Base-by-base conservation (phyloP, 2,329 filamentous ascomycete genomes). In the Trichoderma guizhouense region DNA sequence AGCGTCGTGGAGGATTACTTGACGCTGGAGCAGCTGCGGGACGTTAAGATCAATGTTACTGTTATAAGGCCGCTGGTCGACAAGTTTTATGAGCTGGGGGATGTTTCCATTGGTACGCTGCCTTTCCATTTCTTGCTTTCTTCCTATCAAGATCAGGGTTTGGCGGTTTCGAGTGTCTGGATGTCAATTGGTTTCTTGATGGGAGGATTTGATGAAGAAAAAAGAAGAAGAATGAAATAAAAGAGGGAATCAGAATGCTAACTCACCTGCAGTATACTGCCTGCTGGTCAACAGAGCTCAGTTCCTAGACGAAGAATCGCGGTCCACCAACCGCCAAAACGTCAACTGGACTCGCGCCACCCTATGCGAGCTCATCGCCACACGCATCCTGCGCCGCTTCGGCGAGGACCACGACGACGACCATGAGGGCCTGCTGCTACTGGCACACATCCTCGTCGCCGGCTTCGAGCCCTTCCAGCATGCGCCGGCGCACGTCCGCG, bases 401-500 rank as follows among this genome's bases (percentile, higher is more conserved):
- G 91, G 93, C 75, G 93, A 96, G 81, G 91, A 94, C 76, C 90
- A 93, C 72, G 88, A 90, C 15, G 57, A 30, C n/a, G 65, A 36
- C 6, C 85, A 89, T 0, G 86, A 90, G 30, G 92, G 93, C 1
- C 85, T 96, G 14, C 84, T 96, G 5, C 84, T 93, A 26, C 85
- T 96, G 7, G 90, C 93, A 7, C 92, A 95, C 76, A 91, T 96
- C 36, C 87, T 96, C 24, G 92, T 97, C 15, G 92, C 93, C 18
- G 92, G 92, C 15, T 96, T 97, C 76, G 91, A 94, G 76, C 93
- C 93, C 1, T 96, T 96, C 76, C 93, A 96, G 81, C 93, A 93
- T 75, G 93, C 93, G 0, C 93, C 93, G 0, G 82, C 86, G 1
- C 87, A 92, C 70, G 86, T 95, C 53, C 85, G 88, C 43, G 83